Evolutionary conservation across 768 basidiomycete species (phyloP), one percentile per base, ranked within the genome.

Genomic region (Pulveroboletus sp.): DNA sequence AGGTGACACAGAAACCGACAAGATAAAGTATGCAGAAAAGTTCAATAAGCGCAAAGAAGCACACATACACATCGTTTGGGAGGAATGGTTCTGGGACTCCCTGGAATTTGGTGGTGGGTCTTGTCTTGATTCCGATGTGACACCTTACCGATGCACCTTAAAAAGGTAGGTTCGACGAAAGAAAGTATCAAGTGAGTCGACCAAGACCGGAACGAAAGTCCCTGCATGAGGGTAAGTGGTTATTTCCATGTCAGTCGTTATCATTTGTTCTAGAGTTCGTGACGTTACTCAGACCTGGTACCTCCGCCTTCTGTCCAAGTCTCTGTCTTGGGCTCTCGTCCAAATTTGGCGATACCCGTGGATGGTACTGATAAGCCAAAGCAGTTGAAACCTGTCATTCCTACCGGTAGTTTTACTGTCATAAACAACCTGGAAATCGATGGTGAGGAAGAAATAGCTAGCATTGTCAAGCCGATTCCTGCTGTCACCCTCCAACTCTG

Each of bases 61-160:
- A 6, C 75, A 79, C 39, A 92, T 93, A 30, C 74, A 79, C 43
- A 71, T 94, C 3, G 81, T 96, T 1, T 95, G 93, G 88, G 92
- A 94, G 61, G 93, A 95, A 54, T 97, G 94, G 94, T 87, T 96
- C 49, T 94, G 91, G 91, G 93, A 96, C 60, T 94, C 80, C 26
- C 59, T 94, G 3, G 81, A 84, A 37, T 89, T 81, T 61, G 82
- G 82, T 51, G 90, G 86, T 73, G 54, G 66, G 63, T 12, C 15
- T 24, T 33, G 15, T 46, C 28, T 45, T 43, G n/a, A 41, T 47
- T 44, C 31, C 28, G 31, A 21, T 8, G 5, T 6, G 39, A 28
- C 24, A 32, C 21, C n/a, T 39, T 18, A 7, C 31, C 30, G 26
- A 47, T 40, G 12, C 14, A 21, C 43, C 40, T 45, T 24, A 41